Evolutionary conservation across 2,329 filamentous ascomycete genomes (phyloP).

Genomic region (Cordyceps cateniannulata): DNA sequence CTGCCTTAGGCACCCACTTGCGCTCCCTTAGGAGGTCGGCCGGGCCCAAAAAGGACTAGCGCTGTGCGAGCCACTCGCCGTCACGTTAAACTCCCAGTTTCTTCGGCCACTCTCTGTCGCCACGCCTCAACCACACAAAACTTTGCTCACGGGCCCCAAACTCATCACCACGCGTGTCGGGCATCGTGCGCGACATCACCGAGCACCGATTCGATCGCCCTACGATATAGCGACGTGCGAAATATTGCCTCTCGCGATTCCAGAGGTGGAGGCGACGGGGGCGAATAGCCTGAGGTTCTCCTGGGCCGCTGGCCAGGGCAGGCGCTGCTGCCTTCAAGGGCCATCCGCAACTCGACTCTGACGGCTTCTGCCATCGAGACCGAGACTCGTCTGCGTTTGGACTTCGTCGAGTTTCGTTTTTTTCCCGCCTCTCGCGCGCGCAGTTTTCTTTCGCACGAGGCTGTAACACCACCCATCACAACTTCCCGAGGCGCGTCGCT

Average conservation of each 20-base stretch:
- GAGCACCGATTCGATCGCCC: conserved; percentile 21
- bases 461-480: neutral
- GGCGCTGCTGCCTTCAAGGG: conserved; percentile 33
- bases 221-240: conserved; percentile 31
- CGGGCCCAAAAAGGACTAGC: conserved; percentile 28
- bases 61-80: conserved; percentile 23
- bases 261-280: conserved; percentile 40
- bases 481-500: conserved; percentile 12
- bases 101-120: conserved; percentile 34
- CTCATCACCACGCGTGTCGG: conserved; percentile 48
- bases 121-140: conserved; percentile 39
- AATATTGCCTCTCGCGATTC: conserved; percentile 30
- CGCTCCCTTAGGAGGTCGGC: conserved; percentile 15
- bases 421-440: conserved; percentile 8
- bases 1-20: conserved; percentile 23
- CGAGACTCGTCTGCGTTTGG: conserved; percentile 13
- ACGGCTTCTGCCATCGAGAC: conserved; percentile 20
- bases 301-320: conserved; percentile 41
- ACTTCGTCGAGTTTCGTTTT: conserved; percentile 19
- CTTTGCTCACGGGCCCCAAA: conserved; percentile 29
- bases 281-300: conserved; percentile 39
- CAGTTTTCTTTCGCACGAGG: neutral
- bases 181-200: conserved; percentile 35
- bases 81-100: conserved; percentile 36
- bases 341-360: conserved; percentile 32